Conservation (phyloP, 2,329 filamentous ascomycete genomes). For the Fusarium verticillioides region DNA sequence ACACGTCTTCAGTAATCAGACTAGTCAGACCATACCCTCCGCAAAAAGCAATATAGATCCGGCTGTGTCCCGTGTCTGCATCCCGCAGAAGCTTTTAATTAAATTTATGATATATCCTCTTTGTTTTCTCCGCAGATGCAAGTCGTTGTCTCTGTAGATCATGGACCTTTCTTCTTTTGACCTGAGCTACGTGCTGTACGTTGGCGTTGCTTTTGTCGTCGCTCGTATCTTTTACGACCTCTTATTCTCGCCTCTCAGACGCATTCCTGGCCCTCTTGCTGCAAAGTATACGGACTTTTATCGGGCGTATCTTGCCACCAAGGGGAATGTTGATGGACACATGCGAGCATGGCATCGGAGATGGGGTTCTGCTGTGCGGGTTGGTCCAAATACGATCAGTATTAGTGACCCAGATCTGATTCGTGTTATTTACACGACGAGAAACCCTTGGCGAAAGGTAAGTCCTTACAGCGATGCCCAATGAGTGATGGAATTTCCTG, state of each 20-base stretch:
- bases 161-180: slow-evolving; percentile 14
- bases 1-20: not conserved
- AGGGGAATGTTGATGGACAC: slow-evolving; percentile 20
- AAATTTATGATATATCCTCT: slow-evolving; percentile 13
- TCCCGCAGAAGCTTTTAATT: not conserved
- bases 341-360: slow-evolving; percentile 26
- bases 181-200: slow-evolving; percentile 7
- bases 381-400: slow-evolving; percentile 32
- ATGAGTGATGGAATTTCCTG: too few relatives aligned
- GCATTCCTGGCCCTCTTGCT: slow-evolving; percentile 16
- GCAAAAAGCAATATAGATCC: slow-evolving; percentile 23
- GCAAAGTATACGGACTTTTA: slow-evolving; percentile 33
- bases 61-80: not conserved
- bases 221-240: slow-evolving; percentile 20
- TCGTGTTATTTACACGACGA: slow-evolving; percentile 25
- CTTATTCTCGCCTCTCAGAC: slow-evolving; percentile 27
- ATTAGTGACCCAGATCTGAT: slow-evolving; percentile 35
- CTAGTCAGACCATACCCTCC: not conserved
- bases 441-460: slow-evolving; percentile 35
- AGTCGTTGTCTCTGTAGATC: slow-evolving; percentile 5
- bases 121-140: not conserved
- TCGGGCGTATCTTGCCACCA: slow-evolving; percentile 17
- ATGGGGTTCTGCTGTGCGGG: slow-evolving; percentile 31
- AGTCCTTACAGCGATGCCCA: too few relatives aligned
- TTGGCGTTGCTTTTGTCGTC: slow-evolving; percentile 4